Evolutionary conservation across 2,329 filamentous ascomycete species (phyloP), one percentile per base, ranked within the genome.

Genomic region (Xylaria sp.): DNA sequence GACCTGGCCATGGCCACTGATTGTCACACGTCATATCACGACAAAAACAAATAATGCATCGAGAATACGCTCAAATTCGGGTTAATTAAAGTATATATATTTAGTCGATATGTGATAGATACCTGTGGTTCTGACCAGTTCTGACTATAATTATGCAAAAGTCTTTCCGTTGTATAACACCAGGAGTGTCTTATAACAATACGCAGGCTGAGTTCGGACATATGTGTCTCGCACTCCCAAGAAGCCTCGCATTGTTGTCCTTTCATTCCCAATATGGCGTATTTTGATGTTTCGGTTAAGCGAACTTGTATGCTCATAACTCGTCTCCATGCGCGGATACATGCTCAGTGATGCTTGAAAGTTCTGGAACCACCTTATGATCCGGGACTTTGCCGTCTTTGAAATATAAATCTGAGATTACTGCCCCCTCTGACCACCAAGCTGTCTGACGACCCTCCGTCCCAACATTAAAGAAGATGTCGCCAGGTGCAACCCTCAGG

Each of bases 401-500:
- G 38, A 66, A 66, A n/a, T 66, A 66, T 15, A 66, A 28, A 62
- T 66, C 56, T 15, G 64, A 56, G 9, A 61, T 28, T 4, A 66
- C 64, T 38, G 58, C 3, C 6, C 56, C 64, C 40, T 62, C 57
- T n/a, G 64, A 66, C 48, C 48, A 66, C 57, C 48, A 66, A 31
- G 57, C 57, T 2, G 58, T 66, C 44, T 62, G 57, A 9, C 9
- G 42, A 31, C 64, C 64, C 36, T 66, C 9, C 15, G 36, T 48
- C 10, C 64, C 64, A 61, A 62, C 56, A 62, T 40, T 61, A 23
- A 66, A 66, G 57, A 66, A 61, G 7, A 61, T 57, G 17, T 66
- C 64, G 5, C 64, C 62, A 6, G 42, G 13, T 49, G 15, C 20
- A 51, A 64, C 44, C 4, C 62, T 42, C 44, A 65, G 48, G 38